Conservation (phyloP, 1,284 basidiomycete species). For the Takashimella tepidaria region DNA sequence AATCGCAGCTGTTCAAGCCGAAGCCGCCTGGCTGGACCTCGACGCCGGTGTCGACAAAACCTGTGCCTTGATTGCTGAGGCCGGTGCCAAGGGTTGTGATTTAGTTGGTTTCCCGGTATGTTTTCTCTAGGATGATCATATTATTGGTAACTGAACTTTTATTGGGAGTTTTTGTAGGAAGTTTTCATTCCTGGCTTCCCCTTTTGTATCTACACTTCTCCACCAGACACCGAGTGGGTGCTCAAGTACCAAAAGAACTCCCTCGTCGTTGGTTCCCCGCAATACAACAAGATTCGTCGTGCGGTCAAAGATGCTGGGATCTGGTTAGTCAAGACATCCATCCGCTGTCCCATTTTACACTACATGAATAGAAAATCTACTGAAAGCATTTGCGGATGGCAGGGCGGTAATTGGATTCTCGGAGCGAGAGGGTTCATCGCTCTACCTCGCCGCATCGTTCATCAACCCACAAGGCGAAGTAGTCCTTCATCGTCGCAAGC, state of each 20-base stretch:
- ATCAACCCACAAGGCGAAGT: slow-evolving; percentile 11
- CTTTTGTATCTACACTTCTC: slow-evolving; percentile 5
- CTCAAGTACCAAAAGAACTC: slow-evolving; percentile 14
- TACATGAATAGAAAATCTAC: too few species aligned
- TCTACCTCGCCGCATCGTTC: slow-evolving; percentile 13
- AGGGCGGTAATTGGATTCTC: slow-evolving; percentile 13
- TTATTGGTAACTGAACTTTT: background rate
- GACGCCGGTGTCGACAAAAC: slow-evolving; percentile 12
- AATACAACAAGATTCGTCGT: slow-evolving; percentile 12
- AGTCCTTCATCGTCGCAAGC: slow-evolving; percentile 10
- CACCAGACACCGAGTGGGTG: slow-evolving; percentile 10
- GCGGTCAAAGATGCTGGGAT: slow-evolving; percentile 8
- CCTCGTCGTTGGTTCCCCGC: slow-evolving; percentile 9
- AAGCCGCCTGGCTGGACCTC: slow-evolving; percentile 12
- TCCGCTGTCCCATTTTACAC: background rate
- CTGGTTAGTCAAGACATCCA: slow-evolving; percentile 1
- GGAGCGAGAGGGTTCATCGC: slow-evolving; percentile 11
- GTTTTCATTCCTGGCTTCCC: slow-evolving; percentile 14
- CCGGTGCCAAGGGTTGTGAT: slow-evolving; percentile 12
- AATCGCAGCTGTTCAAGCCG: slow-evolving; percentile 12
- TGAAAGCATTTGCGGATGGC: too few species aligned
- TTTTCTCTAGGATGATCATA: too few species aligned
- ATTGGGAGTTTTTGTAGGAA: slow-evolving; percentile 1
- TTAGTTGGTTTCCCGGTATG: slow-evolving; percentile 12
- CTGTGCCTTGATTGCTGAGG: slow-evolving; percentile 11